These are phyloP conservation scores for Trichoderma afroharzianum DNA, from an alignment of 2,329 filamentous ascomycete species.

Conservation along the genomic window DNA sequence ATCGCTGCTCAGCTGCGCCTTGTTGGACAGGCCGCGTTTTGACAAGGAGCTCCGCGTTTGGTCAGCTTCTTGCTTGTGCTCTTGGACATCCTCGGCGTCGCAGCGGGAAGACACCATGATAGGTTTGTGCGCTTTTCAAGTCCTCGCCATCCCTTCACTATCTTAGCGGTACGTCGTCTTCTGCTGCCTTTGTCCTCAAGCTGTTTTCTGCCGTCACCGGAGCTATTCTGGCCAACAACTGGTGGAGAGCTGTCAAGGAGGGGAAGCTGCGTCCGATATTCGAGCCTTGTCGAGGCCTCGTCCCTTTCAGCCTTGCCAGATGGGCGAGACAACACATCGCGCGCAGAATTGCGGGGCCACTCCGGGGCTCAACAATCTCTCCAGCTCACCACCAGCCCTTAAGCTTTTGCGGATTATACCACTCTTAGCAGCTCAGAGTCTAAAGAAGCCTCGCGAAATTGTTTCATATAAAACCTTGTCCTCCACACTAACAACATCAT, in stretches of 20 bases:
- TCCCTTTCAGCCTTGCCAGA: not conserved
- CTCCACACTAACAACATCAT: slow-evolving; percentile 21
- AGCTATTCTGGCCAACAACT: too few species aligned
- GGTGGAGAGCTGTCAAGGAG: not conserved
- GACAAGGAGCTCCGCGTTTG: not conserved
- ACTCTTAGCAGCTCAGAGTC: not conserved
- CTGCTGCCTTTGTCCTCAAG: not conserved
- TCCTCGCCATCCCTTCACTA: slow-evolving; percentile 32
- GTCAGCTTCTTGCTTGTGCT: slow-evolving; percentile 23
- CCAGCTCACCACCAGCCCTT: not conserved
- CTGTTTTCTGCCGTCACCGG: not conserved
- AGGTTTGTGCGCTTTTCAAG: slow-evolving; percentile 35
- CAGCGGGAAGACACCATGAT: slow-evolving; percentile 39
- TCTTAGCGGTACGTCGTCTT: slow-evolving; percentile 38
- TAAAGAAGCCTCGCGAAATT: not conserved
- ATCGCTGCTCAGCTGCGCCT: slow-evolving; percentile 8
- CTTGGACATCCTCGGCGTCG: slow-evolving; percentile 23
- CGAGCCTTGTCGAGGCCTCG: not conserved
- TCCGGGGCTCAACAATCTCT: not conserved
- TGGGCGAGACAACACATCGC: not conserved
- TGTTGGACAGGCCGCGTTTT: not conserved
- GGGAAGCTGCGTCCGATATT: not conserved
- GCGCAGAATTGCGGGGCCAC: not conserved
- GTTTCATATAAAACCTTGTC: not conserved
- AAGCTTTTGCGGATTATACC: not conserved